Base-by-base conservation (phyloP, 169 alveolate species). In the Plasmodium billcollinsi region DNA sequence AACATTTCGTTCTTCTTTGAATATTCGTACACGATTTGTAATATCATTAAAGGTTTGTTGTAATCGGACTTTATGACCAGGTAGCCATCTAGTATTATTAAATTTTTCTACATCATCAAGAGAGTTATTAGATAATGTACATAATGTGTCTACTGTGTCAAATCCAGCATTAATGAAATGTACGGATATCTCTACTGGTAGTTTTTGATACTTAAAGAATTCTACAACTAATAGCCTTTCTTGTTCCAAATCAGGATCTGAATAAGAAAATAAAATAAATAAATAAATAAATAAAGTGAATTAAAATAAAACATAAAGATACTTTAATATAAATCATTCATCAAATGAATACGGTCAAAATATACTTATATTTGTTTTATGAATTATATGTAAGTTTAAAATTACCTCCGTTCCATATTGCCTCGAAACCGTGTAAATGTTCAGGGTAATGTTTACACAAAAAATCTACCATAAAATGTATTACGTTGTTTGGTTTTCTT, bases 161-260 rank as follows among this genome's bases (percentile, higher is more conserved):
- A 94, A 96, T 4, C 98, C 98, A 4, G 98, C 98, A 69, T 90
- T 92, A 21, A 96, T 94, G 89, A 96, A 96, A 80, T 96, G 97
- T 43, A 94, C 90, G 0, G 97, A 97, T 20, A 96, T 94, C 9
- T 96, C 97, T 24, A 95, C 96, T 47, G 98, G 97, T 43, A 96
- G 59, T 76, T 95, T 96, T 88, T 95, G 95, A 45, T 88, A 88
- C 74, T 93, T 94, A 92, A 96, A 96, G 72, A 96, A 96, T 73
- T 96, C 97, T 45, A 95, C 95, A 6, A 96, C 97, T 74, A 71
- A 65, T 62, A 95, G 70, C 39, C 97, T 92, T 74, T 91, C 96
- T 24, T 91, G 61, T 94, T 95, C 97, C 62, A 96, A 88, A 50
- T 96, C 97, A 45, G 97, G 98, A 73, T 96, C 98, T 95, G 20